Evolutionary conservation across 2,329 filamentous ascomycete species (phyloP), one percentile per base, ranked within the genome.

Genomic region (Tolypocladium tropicale): DNA sequence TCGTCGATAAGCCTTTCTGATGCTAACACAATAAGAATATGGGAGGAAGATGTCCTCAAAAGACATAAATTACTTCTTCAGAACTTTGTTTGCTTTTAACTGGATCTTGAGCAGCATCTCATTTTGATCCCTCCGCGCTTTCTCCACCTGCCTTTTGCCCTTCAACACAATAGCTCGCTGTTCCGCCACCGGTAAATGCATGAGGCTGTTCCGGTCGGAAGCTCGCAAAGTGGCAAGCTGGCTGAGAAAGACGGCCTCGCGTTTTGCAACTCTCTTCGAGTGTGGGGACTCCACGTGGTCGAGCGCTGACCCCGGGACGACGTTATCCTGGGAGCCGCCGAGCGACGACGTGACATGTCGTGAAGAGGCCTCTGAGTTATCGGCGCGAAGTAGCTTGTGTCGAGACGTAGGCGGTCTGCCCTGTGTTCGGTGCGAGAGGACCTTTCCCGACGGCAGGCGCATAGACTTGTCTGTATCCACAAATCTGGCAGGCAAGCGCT

Each of bases 211-310:
- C 3, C 62, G 62, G 1, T 65, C 63, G 7, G 52, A 34, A 7
- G 16, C 39, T 21, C 52, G 37, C n/a, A 53, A n/a, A 9, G 11
- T 53, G 23, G 39, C 52, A 14, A 53, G 30, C 18, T 53, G 52
- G 3, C 21, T 53, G 16, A 33, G 52, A 36, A 36, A 48, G 39
- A 14, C 18, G 37, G 52, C 2, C 30, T 58, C 1, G 53, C 52
- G 4, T 60, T 60, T 0, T 60, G 54, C 11, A 75, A 67, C 12
- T 28, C 52, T 33, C n/a, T 53, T 53, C 3, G 52, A 46, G 4
- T 16, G 28, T 11, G 37, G 18, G 4, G 37, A 18, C 25, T 28
- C 6, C 11, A 12, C 23, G 7, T 46, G 23, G 23, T 16, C 5
- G 4, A 2, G 25, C 16, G 14, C 23, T n/a, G 43, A 12, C 16